These are phyloP conservation scores for Penicillium fuscoglaucum DNA, from an alignment of 2,329 filamentous ascomycete genomes.

Conservation along the genomic window DNA sequence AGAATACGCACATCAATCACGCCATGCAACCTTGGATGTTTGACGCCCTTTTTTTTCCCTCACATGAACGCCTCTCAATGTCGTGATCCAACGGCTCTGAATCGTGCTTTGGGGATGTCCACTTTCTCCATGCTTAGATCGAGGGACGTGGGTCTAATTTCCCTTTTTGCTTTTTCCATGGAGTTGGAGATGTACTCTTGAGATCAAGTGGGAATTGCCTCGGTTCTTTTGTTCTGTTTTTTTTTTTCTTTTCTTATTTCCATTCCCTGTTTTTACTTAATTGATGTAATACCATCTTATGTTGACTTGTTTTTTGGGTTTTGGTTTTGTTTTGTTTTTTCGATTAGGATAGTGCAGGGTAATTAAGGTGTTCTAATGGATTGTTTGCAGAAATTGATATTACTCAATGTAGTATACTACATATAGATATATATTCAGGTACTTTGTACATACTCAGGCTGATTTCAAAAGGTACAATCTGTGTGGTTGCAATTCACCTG, in stretches of 20 bases:
- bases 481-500: not conserved
- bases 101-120: constrained; percentile 15
- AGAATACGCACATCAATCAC: constrained; percentile 1
- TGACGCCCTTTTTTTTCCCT: not conserved
- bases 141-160: constrained; percentile 4
- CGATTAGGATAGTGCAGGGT: constrained; percentile 12
- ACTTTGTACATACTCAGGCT: no score
- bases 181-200: constrained; percentile 5
- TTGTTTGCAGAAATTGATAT: constrained; percentile 5
- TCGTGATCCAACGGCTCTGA: constrained; percentile 18
- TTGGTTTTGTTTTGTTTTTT: not conserved
- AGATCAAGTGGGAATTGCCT: not conserved
- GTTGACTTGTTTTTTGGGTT: constrained; percentile 17
- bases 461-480: not conserved
- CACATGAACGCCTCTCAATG: constrained; percentile 6
- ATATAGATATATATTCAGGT: no score
- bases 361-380: constrained; percentile 28
- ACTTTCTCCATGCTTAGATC: constrained; percentile 5
- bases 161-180: constrained; percentile 1
- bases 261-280: constrained; percentile 8
- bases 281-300: constrained; percentile 32
- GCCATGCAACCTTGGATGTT: not conserved
- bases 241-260: constrained; percentile 1
- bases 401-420: not conserved
- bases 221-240: not conserved